Conservation (phyloP, 768 basidiomycete species). For the Tylopilus plumbeoviolaceoides region DNA sequence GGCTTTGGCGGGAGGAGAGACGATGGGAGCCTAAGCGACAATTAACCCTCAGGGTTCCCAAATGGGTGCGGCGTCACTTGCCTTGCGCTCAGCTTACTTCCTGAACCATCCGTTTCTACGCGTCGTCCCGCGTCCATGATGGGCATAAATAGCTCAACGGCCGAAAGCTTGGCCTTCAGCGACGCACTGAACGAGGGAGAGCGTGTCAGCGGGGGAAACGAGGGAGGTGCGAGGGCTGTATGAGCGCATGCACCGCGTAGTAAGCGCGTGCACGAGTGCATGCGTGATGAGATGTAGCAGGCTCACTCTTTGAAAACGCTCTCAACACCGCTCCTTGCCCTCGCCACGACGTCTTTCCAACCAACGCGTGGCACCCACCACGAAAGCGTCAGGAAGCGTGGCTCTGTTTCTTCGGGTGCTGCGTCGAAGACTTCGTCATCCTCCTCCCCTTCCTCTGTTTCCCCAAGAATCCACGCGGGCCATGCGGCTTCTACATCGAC, state of each 20-base stretch:
- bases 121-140: constrained; percentile 70
- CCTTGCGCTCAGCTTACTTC: constrained; percentile 17
- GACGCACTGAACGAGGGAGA: constrained; percentile 55
- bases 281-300: neutral
- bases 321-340: constrained; percentile 74
- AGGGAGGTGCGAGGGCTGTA: neutral
- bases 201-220: constrained; percentile 8
- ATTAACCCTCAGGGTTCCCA: neutral
- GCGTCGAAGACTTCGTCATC: constrained; percentile 28
- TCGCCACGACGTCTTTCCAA: constrained; percentile 78
- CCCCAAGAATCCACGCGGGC: constrained; percentile 20
- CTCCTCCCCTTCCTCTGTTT: constrained; percentile 27
- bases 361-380: constrained; percentile 95
- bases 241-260: neutral
- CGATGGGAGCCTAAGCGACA: constrained; percentile 48
- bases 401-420: constrained; percentile 67
- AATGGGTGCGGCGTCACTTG: neutral
- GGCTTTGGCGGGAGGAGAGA: constrained; percentile 73
- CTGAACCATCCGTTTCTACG: constrained; percentile 66
- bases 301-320: constrained; percentile 82
- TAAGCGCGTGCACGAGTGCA: neutral
- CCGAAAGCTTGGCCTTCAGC: constrained; percentile 69
- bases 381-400: constrained; percentile 77
- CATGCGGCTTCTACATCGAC: constrained; percentile 25
- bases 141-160: constrained; percentile 63